phyloP scores from a whole-genome alignment of 192 early-diverging fungal species.

The Linderina pennispora region DNA sequence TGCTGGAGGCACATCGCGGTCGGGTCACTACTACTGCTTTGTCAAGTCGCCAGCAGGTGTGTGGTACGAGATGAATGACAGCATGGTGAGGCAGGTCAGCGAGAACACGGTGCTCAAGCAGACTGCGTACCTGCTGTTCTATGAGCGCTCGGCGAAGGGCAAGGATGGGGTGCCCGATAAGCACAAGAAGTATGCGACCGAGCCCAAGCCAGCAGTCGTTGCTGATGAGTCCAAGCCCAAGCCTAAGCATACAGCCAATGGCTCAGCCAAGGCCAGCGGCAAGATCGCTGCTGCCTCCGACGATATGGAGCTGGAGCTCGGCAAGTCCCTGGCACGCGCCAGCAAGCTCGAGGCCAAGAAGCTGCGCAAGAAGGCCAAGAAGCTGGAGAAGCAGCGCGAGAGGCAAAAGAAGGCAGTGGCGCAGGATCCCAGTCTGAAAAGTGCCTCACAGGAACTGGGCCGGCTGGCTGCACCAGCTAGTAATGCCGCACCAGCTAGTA shows the following conservation, averaged over 20 bases:
- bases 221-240: neutral
- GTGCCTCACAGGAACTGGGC: no score
- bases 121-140: constrained; percentile 87
- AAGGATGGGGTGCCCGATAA: no score
- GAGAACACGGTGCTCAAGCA: constrained; percentile 61
- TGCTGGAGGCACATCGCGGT: constrained; percentile 59
- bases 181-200: neutral
- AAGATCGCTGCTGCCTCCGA: constrained; percentile 11
- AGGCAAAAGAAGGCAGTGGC: no score
- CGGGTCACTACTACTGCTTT: constrained; percentile 85
- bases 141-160: constrained; percentile 36
- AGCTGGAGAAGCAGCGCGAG: constrained; percentile 14
- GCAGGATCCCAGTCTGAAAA: no score
- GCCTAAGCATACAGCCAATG: neutral
- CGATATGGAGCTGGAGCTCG: constrained; percentile 25
- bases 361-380: constrained; percentile 44
- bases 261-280: neutral
- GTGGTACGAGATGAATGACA: constrained; percentile 81
- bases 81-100: constrained; percentile 62
- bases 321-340: no score
- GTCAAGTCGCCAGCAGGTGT: constrained; percentile 68
- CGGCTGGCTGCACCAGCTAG: no score
- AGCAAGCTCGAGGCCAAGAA: constrained; percentile 9
- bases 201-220: neutral
- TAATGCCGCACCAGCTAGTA: no score